A percentile compares a stretch with the other conserved stretches of the same genome.
These are phyloP conservation scores for Aspergillus ibericus DNA, from an alignment of 2,329 filamentous ascomycete genomes.

Conservation along the genomic window DNA sequence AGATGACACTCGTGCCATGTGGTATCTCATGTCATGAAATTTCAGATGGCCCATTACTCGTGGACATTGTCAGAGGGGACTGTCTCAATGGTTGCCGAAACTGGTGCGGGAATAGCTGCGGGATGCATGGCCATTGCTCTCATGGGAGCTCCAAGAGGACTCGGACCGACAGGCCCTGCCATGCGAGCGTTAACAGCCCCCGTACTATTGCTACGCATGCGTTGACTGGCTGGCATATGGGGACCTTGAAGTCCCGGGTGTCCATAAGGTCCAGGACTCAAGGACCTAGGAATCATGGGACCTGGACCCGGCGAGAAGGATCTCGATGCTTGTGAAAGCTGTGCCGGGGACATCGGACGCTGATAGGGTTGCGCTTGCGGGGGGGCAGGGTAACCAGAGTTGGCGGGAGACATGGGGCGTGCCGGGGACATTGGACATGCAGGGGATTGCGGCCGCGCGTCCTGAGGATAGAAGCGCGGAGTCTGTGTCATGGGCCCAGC, in stretches of 20 bases:
- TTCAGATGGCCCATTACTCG: neutral
- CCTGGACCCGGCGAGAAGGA: slow-evolving; percentile 35
- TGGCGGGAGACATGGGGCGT: slow-evolving; percentile 16
- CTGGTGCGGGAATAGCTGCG: slow-evolving; percentile 43
- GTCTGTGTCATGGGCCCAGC: slow-evolving; percentile 29
- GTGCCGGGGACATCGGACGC: slow-evolving; percentile 33
- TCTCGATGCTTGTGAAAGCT: slow-evolving; percentile 39
- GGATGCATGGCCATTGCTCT: slow-evolving; percentile 32
- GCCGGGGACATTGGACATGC: slow-evolving; percentile 32
- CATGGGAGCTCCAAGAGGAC: slow-evolving; percentile 27
- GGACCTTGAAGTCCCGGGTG: slow-evolving; percentile 43
- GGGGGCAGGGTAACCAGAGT: slow-evolving; percentile 26
- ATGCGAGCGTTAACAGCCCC: slow-evolving; percentile 28
- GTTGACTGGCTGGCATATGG: slow-evolving; percentile 38
- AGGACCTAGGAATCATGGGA: slow-evolving; percentile 28
- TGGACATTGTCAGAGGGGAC: neutral
- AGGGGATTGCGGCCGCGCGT: slow-evolving; percentile 42
- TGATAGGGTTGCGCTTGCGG: slow-evolving; percentile 27
- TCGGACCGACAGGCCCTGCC: slow-evolving; percentile 22
- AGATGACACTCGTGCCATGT: slow-evolving; percentile 1
- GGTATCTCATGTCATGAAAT: neutral
- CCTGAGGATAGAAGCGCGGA: slow-evolving; percentile 37
- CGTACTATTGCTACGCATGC: slow-evolving; percentile 47
- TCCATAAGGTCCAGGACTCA: slow-evolving; percentile 49
- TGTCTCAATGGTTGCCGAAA: slow-evolving; percentile 17